Percentiles rank a stretch among this genome's conserved stretches.
phyloP scores from a whole-genome alignment of 176 grass and related monocot genomes.

The Oropetium thomaeum region DNA sequence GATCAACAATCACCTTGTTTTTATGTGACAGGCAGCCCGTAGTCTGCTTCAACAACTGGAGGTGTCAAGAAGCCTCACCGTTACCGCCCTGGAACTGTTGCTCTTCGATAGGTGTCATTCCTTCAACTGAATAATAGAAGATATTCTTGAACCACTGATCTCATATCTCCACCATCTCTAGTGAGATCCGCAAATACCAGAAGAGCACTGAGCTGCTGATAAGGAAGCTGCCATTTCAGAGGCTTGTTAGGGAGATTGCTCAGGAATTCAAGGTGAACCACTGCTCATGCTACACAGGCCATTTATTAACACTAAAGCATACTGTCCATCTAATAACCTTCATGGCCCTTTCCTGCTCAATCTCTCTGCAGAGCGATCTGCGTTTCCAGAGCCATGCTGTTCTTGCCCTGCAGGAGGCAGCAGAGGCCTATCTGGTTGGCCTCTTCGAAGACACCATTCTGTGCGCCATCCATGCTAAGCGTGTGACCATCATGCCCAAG shows the following conservation, averaged over 20 bases:
- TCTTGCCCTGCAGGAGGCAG: slow-evolving; percentile 45
- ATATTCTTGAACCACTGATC: neutral
- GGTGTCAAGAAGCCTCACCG: slow-evolving; percentile 53
- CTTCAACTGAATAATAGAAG: neutral
- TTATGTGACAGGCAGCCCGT: slow-evolving; percentile 30
- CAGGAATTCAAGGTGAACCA: slow-evolving; percentile 44
- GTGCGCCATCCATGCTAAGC: slow-evolving; percentile 45
- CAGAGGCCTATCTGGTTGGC: slow-evolving; percentile 44
- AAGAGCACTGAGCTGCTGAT: slow-evolving; percentile 48
- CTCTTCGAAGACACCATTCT: slow-evolving; percentile 46
- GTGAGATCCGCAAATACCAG: slow-evolving; percentile 46
- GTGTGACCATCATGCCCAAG: slow-evolving; percentile 52
- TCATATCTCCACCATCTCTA: neutral
- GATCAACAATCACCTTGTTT: neutral
- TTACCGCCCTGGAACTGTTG: slow-evolving; percentile 43
- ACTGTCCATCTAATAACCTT: neutral
- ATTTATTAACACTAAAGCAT: neutral
- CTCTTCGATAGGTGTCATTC: slow-evolving; percentile 12
- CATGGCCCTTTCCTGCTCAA: neutral
- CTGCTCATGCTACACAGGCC: neutral
- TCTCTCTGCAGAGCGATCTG: slow-evolving; percentile 32
- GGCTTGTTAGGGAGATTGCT: slow-evolving; percentile 54
- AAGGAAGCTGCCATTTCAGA: slow-evolving; percentile 50
- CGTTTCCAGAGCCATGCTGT: slow-evolving; percentile 53
- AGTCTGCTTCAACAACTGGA: slow-evolving; percentile 43